phyloP scores from a whole-genome alignment of 106 monocot species.

The Acorus calamus region DNA sequence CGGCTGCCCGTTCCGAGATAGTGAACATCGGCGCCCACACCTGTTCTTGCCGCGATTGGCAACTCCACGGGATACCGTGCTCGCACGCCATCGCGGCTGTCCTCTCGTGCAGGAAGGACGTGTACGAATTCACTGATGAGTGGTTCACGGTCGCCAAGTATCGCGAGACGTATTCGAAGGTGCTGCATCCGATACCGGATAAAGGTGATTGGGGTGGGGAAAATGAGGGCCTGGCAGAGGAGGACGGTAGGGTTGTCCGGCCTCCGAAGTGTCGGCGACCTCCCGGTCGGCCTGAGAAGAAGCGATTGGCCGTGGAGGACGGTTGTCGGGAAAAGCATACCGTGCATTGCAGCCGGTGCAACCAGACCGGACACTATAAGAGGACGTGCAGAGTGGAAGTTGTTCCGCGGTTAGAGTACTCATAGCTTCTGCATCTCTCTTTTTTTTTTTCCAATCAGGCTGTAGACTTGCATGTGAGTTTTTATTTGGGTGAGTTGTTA shows the following conservation, averaged over 20 bases:
- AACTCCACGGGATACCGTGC: conserved; percentile 53
- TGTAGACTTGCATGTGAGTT: too few relatives aligned
- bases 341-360: conserved; percentile 64
- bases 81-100: conserved; percentile 54
- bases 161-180: conserved; percentile 28
- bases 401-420: too few relatives aligned
- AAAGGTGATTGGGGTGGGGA: conserved; percentile 35
- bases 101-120: conserved; percentile 35
- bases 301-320: conserved; percentile 25
- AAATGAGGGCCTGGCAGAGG: background rate
- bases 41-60: conserved; percentile 67
- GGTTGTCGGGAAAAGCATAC: conserved; percentile 32
- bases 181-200: conserved; percentile 28
- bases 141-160: conserved; percentile 35
- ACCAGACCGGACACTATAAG: conserved; percentile 67
- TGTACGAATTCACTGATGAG: conserved; percentile 39
- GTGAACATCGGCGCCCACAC: conserved; percentile 47
- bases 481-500: too few relatives aligned
- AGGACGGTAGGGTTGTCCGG: conserved; percentile 18
- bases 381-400: conserved; percentile 43
- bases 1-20: conserved; percentile 32
- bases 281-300: conserved; percentile 62
- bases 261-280: conserved; percentile 55
- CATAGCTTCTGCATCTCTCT: too few relatives aligned
- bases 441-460: too few relatives aligned